These are phyloP conservation scores for Metarhizium anisopliae DNA, from an alignment of 2,329 filamentous ascomycete genomes.

Conservation along the genomic window DNA sequence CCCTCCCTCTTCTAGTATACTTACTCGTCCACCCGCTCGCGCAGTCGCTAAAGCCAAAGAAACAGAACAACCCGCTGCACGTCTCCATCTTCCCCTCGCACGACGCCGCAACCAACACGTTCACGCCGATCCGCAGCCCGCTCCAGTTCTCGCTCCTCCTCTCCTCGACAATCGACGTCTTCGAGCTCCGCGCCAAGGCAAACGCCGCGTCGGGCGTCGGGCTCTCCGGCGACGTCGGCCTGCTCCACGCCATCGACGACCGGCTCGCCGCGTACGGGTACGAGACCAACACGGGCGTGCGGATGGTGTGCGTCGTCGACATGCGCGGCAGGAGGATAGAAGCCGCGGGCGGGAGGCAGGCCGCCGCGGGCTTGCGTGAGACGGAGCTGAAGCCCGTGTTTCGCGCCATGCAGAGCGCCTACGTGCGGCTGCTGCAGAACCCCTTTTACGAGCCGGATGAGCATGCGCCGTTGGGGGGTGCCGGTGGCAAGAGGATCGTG, in stretches of 20 bases:
- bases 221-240: slow-evolving; percentile 75
- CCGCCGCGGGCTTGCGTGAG: slow-evolving; percentile 64
- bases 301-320: slow-evolving; percentile 84
- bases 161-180: slow-evolving; percentile 86
- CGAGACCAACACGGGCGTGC: slow-evolving; percentile 91
- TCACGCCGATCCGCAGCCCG: slow-evolving; percentile 54
- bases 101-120: slow-evolving; percentile 43
- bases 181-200: slow-evolving; percentile 72
- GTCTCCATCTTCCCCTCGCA: slow-evolving; percentile 80
- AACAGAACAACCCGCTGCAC: slow-evolving; percentile 93
- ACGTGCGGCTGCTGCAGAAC: slow-evolving; percentile 81
- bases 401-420: slow-evolving; percentile 84
- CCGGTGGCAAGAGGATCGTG: slow-evolving; percentile 61
- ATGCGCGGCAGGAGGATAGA: slow-evolving; percentile 63
- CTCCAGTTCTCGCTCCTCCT: slow-evolving; percentile 89
- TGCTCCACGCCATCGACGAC: slow-evolving; percentile 91
- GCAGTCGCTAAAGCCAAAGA: background rate
- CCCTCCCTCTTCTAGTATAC: background rate
- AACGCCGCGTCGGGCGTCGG: slow-evolving; percentile 43
- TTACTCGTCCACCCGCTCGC: background rate
- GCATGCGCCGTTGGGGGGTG: slow-evolving; percentile 51
- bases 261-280: slow-evolving; percentile 89
- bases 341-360: slow-evolving; percentile 16
- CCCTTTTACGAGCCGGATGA: slow-evolving; percentile 92
- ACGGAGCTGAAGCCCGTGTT: slow-evolving; percentile 89